phyloP scores from a whole-genome alignment of 345 rosid genomes.

The Raphanus sativus region DNA sequence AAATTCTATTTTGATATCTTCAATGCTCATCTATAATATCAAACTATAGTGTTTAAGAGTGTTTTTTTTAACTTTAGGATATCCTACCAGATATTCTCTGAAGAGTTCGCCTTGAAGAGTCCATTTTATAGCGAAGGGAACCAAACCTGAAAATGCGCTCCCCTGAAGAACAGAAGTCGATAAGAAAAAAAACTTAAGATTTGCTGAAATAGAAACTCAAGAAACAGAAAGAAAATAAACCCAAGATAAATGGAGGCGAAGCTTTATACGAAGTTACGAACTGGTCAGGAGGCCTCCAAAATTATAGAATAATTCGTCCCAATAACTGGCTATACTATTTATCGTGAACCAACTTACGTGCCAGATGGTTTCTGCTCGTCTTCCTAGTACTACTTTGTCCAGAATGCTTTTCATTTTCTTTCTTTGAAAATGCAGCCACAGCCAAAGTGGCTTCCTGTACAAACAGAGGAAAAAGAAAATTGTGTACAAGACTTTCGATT shows the following conservation, averaged over 20 bases:
- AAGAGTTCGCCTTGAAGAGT: conserved; percentile 84
- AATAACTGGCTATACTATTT: conserved; percentile 31
- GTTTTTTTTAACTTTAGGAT: background rate
- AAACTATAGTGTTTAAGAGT: conserved; percentile 6
- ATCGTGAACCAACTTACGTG: conserved; percentile 49
- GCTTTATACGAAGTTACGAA: conserved; percentile 32
- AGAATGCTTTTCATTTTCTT: conserved; percentile 59
- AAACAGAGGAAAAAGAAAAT: conserved; percentile 10
- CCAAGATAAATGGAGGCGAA: conserved; percentile 18
- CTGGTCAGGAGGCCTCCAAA: conserved; percentile 24
- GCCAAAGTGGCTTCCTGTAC: conserved; percentile 87
- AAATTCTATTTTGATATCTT: background rate
- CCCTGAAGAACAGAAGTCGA: conserved; percentile 47
- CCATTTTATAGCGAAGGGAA: conserved; percentile 83
- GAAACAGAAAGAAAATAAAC: conserved; percentile 4
- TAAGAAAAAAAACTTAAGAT: conserved; percentile 8
- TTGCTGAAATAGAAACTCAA: conserved; percentile 17
- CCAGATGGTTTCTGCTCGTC: conserved; percentile 46
- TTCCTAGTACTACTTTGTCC: conserved; percentile 38
- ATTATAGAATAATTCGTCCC: conserved; percentile 6
- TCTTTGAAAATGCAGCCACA: conserved; percentile 76
- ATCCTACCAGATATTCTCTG: conserved; percentile 74
- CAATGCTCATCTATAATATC: conserved; percentile 7
- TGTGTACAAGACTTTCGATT: conserved; percentile 12
- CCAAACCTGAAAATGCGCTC: conserved; percentile 84